Evolutionary conservation across 176 grass and related monocot genomes (phyloP).

Genomic region (Poa pratensis): DNA sequence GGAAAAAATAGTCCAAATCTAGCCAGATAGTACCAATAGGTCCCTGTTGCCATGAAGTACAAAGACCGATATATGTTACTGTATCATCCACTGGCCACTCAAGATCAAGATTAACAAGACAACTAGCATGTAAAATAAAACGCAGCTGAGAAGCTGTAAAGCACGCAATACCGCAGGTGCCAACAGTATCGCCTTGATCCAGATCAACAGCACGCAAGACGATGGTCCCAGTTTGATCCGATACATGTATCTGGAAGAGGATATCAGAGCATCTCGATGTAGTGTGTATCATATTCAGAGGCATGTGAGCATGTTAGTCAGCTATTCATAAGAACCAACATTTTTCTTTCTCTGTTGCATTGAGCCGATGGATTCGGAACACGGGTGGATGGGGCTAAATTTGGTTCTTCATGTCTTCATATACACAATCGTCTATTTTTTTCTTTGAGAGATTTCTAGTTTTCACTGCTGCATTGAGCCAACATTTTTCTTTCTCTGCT

Average conservation of each 20-base stretch:
- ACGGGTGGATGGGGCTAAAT: too few species aligned
- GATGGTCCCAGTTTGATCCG: background rate
- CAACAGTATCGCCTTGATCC: constrained; percentile 49
- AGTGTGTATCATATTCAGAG: background rate
- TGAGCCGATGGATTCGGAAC: too few species aligned
- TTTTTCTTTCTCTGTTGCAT: too few species aligned
- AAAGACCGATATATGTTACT: constrained; percentile 9
- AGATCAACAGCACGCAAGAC: background rate
- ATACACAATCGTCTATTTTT: too few species aligned
- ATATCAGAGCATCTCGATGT: background rate
- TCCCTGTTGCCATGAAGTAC: background rate
- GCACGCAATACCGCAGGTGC: constrained; percentile 55
- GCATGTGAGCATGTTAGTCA: background rate
- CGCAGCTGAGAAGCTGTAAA: constrained; percentile 20
- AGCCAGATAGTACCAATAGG: background rate
- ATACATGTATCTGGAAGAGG: background rate
- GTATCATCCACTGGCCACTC: constrained; percentile 21
- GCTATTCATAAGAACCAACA: background rate
- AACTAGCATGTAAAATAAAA: constrained; percentile 24
- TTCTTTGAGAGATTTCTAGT: too few species aligned
- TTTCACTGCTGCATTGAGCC: too few species aligned
- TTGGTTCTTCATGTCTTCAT: too few species aligned
- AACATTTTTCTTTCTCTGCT: too few species aligned
- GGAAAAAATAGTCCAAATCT: background rate
- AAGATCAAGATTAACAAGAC: constrained; percentile 29